Evolutionary conservation across 345 rosid species (phyloP), one percentile per base, ranked within the genome.

Genomic region (Euphorbia pulcherrima): DNA sequence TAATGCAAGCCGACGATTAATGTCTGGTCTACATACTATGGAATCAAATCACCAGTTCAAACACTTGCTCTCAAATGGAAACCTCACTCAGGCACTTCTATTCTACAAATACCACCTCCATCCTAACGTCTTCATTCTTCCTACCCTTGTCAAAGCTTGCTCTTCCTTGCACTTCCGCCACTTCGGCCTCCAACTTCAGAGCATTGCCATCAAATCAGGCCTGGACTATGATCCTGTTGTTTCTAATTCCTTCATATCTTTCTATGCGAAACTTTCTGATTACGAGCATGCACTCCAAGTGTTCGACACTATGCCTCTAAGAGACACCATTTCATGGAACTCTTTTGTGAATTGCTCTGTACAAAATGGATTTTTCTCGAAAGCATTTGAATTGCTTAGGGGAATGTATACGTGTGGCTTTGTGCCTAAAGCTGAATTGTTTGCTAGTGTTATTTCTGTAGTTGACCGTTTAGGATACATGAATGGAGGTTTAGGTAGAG

Each of bases 71-170:
- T 81, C 83, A 2, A 58, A 67, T 16, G 74, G 81, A 56, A 67
- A 68, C n/a, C 61, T 76, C 62, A 56, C 33, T 17, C 80, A 77
- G 52, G 70, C 81, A 20, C 73, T 78, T 66, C 52, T 21, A 54
- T 60, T 78, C 11, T 82, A 73, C 72, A 75, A 56, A 71, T 58
- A 68, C 48, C 51, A 75, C 1, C 65, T 84, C 68, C 82, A 83
- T 70, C 21, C 23, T 7, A 58, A 64, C 81, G 63, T 78, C 64
- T 37, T 69, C 60, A 47, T 86, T 65, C 77, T 84, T 71, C 87
- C 87, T 51, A 78, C 85, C 8, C 46, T 87, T 14, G 71, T 81
- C 79, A 84, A 78, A 79, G 87, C 89, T 23, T 82, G 78, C 70
- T 70, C 78, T 61, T 65, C 65, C 35, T 48, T 73, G 26, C 52